Conservation (phyloP, 2,329 filamentous ascomycete genomes). For the Beauveria bassiana region DNA sequence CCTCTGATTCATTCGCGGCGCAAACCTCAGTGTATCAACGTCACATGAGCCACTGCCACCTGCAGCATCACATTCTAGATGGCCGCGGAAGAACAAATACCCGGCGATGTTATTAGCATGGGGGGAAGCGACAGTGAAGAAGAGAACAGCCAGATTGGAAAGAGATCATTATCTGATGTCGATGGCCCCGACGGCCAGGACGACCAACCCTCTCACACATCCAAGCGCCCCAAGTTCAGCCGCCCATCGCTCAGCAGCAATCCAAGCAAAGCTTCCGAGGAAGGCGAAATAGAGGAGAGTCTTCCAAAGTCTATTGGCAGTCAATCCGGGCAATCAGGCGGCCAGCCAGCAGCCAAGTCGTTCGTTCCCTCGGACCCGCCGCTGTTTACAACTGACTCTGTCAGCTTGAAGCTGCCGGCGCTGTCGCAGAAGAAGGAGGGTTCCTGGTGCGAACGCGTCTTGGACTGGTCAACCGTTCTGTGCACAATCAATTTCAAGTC, state of each 20-base stretch:
- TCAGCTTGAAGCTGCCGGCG: constrained; percentile 7
- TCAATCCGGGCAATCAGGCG: constrained; percentile 5
- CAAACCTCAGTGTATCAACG: background rate
- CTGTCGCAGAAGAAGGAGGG: constrained; percentile 9
- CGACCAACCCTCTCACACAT: constrained; percentile 7
- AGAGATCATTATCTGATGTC: constrained; percentile 22
- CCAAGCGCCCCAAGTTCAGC: constrained; percentile 1
- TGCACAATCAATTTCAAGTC: constrained; percentile 19
- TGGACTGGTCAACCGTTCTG: constrained; percentile 2
- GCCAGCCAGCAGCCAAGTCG: constrained; percentile 9
- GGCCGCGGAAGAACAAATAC: constrained; percentile 13
- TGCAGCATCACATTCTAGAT: constrained; percentile 10
- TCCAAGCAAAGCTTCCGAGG: constrained; percentile 20
- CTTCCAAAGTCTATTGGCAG: constrained; percentile 1
- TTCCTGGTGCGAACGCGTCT: constrained; percentile 7
- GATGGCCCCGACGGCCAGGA: constrained; percentile 12
- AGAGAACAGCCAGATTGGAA: constrained; percentile 18
- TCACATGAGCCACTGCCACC: background rate
- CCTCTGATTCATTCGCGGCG: background rate
- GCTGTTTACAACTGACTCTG: constrained; percentile 17
- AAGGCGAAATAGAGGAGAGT: constrained; percentile 26
- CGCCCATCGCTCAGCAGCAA: constrained; percentile 16
- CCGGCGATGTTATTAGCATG: constrained; percentile 18
- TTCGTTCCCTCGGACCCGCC: constrained; percentile 17
- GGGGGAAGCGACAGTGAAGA: constrained; percentile 17